These are phyloP conservation scores for Albophoma yamanashiensis DNA, from an alignment of 2,329 filamentous ascomycete genomes.

Conservation along the genomic window DNA sequence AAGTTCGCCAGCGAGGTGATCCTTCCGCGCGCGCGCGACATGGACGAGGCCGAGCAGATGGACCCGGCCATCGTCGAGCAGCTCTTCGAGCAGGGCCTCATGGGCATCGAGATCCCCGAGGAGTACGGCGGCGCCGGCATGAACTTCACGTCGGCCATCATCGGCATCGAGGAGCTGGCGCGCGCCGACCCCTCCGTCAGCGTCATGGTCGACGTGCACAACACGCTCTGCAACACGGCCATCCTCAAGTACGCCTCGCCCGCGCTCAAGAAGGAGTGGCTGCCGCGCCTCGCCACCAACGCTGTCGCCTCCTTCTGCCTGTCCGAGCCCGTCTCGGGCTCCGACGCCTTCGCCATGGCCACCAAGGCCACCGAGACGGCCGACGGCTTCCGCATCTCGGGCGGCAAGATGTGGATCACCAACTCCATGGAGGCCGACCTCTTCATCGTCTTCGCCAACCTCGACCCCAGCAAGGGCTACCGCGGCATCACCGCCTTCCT, in stretches of 20 bases:
- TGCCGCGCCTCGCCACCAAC: slow-evolving; percentile 82
- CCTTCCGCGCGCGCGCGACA: slow-evolving; percentile 83
- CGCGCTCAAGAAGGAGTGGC: slow-evolving; percentile 70
- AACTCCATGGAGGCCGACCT: slow-evolving; percentile 89
- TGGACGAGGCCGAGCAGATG: slow-evolving; percentile 96
- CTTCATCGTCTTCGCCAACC: slow-evolving; percentile 97
- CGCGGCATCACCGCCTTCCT: slow-evolving; percentile 95
- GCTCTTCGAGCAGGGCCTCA: slow-evolving; percentile 92
- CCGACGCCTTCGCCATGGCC: slow-evolving; percentile 89
- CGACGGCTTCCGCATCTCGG: slow-evolving; percentile 76
- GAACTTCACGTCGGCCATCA: slow-evolving; percentile 96
- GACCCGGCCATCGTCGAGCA: slow-evolving; percentile 80
- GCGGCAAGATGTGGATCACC: slow-evolving; percentile 99
- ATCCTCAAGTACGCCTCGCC: slow-evolving; percentile 75
- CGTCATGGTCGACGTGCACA: slow-evolving; percentile 94
- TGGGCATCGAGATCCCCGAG: slow-evolving; percentile 96
- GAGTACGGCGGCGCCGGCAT: slow-evolving; percentile 94
- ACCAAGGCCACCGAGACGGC: slow-evolving; percentile 81
- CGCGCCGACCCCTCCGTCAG: slow-evolving; percentile 90
- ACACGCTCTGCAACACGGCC: slow-evolving; percentile 92
- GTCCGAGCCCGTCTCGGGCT: slow-evolving; percentile 85
- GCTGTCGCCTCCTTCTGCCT: slow-evolving; percentile 90
- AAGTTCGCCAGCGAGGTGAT: slow-evolving; percentile 88
- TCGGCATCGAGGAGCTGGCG: slow-evolving; percentile 94
- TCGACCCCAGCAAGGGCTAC: slow-evolving; percentile 87